Evolutionary conservation across 148 eudicot species (phyloP).

Genomic region (Fagopyrum homotropicum): DNA sequence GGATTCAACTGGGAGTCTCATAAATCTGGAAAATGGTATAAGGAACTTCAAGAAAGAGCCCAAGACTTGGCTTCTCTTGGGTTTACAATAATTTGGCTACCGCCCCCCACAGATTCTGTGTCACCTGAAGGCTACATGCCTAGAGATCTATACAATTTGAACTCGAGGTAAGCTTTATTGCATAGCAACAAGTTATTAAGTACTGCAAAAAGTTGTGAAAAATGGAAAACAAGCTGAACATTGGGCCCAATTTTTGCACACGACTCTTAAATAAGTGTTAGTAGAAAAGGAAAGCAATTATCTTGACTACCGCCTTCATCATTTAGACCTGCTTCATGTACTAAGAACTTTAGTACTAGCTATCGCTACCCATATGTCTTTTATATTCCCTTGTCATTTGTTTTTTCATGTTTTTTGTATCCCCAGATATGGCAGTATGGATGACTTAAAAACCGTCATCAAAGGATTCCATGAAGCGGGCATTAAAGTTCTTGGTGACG

Average conservation of each 20-base stretch:
- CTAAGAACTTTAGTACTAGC: not conserved
- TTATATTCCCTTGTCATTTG: not conserved
- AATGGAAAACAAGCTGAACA: not conserved
- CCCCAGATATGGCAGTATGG: conserved; percentile 75
- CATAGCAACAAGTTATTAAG: not conserved
- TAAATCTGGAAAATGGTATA: conserved; percentile 88
- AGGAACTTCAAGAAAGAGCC: conserved; percentile 65
- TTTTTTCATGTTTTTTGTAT: not conserved
- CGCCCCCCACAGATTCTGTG: conserved; percentile 96
- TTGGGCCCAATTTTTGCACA: not conserved
- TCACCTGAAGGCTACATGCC: conserved; percentile 99
- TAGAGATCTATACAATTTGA: conserved; percentile 80
- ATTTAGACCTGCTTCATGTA: conserved; percentile 5
- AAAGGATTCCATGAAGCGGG: conserved; percentile 69
- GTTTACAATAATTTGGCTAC: conserved; percentile 88
- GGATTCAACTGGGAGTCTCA: conserved; percentile 99
- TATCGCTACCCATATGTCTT: not conserved
- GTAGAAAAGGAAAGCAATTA: not conserved
- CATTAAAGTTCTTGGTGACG: conserved; percentile 88
- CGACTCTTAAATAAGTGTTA: no score
- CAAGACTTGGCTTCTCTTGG: conserved; percentile 66
- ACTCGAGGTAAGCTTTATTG: conserved; percentile 61
- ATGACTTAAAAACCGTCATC: conserved; percentile 70
- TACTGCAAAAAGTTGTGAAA: no score
- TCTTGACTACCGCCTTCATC: not conserved